Evolutionary conservation across 192 early-diverging fungal species (phyloP).

Genomic region (Allomyces arbusculus): DNA sequence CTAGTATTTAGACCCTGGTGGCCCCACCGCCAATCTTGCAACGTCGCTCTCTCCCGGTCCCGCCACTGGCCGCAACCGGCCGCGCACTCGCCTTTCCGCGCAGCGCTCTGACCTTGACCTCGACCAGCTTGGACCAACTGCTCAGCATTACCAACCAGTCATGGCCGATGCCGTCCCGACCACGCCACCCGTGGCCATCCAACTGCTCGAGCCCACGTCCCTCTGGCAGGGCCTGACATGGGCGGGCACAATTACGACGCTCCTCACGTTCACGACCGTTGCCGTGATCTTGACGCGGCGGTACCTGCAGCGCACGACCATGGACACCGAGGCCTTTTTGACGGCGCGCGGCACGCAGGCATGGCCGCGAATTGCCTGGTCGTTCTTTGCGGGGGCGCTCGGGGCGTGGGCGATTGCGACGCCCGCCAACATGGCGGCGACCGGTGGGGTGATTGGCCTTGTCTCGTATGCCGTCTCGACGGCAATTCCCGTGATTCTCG

Average conservation of each 20-base stretch:
- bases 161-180: too few species aligned
- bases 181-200: not conserved
- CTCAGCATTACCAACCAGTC: too few species aligned
- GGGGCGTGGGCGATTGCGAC: constrained; percentile 15
- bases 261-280: not conserved
- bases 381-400: constrained; percentile 19
- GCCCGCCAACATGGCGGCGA: not conserved
- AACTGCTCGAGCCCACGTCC: not conserved
- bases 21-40: too few species aligned
- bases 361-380: constrained; percentile 10
- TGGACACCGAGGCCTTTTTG: constrained; percentile 17
- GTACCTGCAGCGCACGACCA: not conserved
- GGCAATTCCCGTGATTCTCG: too few species aligned
- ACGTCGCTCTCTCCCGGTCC: too few species aligned
- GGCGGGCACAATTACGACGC: not conserved
- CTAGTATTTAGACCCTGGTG: too few species aligned
- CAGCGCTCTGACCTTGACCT: too few species aligned
- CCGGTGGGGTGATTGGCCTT: too few species aligned
- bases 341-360: constrained; percentile 19
- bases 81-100: too few species aligned
- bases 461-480: too few species aligned
- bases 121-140: too few species aligned
- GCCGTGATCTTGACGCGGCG: not conserved
- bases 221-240: not conserved
- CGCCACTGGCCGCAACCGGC: too few species aligned